Evolutionary conservation across 805 yeast genomes (phyloP), one percentile per base, ranked within the genome.

Genomic region (Hemisphaericaspora nanyangensis): DNA sequence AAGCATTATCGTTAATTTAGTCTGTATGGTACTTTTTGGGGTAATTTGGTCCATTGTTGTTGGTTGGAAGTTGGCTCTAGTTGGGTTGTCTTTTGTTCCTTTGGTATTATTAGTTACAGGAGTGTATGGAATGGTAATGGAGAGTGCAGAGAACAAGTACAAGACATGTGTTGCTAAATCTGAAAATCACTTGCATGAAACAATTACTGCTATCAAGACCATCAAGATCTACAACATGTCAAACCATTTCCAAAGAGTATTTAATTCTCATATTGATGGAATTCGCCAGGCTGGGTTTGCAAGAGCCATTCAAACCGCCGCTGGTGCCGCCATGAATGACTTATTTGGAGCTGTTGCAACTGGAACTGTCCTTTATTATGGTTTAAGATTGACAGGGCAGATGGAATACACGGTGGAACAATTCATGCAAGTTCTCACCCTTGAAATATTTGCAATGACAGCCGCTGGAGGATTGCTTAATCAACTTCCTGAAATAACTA

Each of bases 21-120:
- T 75, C 2, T 63, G 79, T 0, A 69, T 88, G 34, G 63, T 83
- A 0, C 28, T 66, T 0, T 59, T 79, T 19, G 95, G 96, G 4
- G 45, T 81, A 4, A 63, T 78, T 6, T 93, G 97, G 97, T 80
- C 96, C 0, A 45, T 88, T 1, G 72, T 70, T 0, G 56, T 72
- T 8, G 96, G 96, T 0, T 93, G 98, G 98, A 85, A 82, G 51
- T 63, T 93, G 30, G 77, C 96, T 1, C 61, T 91, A 7, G 93
- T 87, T 2, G 95, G 95, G 2, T 50, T 90, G 8, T 73, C 95
- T 0, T 68, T 89, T 56, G 71, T 85, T 11, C 95, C 96, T 0
- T 46, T 80, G 10, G 78, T 85, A 36, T 50, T 76, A 0, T 18
- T 76, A 0, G 51, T 79, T 1, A 74, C 90, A 2, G 59, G 65